Percentiles rank a stretch among this genome's conserved stretches.
phyloP scores from a whole-genome alignment of 108 stramenopile species.

The Skeletonema grethae region DNA sequence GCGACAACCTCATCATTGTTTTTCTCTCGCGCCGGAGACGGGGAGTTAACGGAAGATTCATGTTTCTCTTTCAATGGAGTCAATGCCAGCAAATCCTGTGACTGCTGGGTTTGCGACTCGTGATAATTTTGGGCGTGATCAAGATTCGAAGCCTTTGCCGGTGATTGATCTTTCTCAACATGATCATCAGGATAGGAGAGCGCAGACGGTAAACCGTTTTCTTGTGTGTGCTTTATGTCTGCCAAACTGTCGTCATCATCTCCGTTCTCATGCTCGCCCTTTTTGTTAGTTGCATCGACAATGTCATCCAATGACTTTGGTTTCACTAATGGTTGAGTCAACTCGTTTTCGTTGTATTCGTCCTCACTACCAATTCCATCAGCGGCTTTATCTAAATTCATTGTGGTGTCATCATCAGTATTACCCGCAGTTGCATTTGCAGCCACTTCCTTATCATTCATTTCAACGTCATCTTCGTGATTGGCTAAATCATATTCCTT shows the following conservation, averaged over 20 bases:
- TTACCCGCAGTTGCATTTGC: background rate
- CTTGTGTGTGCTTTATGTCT: conserved; percentile 37
- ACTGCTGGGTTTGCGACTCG: conserved; percentile 16
- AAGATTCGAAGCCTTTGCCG: background rate
- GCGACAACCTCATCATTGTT: background rate
- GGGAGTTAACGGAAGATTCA: background rate
- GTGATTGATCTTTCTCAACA: background rate
- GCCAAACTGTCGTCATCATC: background rate
- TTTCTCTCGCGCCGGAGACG: background rate
- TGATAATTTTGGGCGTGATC: background rate
- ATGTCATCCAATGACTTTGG: background rate
- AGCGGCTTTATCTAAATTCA: background rate
- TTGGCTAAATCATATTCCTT: background rate
- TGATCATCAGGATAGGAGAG: conserved; percentile 41
- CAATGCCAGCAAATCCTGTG: conserved; percentile 34
- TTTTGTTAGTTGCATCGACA: background rate
- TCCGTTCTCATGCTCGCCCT: background rate
- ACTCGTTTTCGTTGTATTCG: background rate
- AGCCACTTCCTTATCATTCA: background rate
- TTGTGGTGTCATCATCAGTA: background rate
- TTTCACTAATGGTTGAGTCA: background rate
- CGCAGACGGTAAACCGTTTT: conserved; percentile 21
- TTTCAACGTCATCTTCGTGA: background rate
- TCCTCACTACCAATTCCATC: background rate
- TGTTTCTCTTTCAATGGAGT: conserved; percentile 9